Percentiles rank a stretch among this genome's conserved stretches.
phyloP scores from a whole-genome alignment of 2,329 filamentous ascomycete genomes.

The Onygenales sp. region DNA sequence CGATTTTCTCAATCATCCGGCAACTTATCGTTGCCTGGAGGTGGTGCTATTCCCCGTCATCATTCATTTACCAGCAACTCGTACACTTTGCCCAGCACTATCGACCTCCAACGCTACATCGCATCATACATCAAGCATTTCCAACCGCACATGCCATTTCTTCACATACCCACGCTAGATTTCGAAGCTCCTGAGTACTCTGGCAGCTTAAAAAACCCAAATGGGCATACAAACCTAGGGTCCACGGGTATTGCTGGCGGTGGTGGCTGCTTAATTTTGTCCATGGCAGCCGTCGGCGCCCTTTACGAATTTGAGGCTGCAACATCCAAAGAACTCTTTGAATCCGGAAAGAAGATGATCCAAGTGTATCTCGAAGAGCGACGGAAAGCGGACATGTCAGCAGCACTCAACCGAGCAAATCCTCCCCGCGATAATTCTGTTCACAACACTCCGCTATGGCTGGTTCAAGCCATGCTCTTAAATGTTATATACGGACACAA shows the following conservation, averaged over 20 bases:
- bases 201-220: slow-evolving; percentile 50
- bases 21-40: slow-evolving; percentile 39
- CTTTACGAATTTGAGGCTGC: slow-evolving; percentile 78
- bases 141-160: slow-evolving; percentile 88
- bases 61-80: slow-evolving; percentile 8
- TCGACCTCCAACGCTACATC: slow-evolving; percentile 83
- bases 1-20: slow-evolving; percentile 52
- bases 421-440: slow-evolving; percentile 51
- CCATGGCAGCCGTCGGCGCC: slow-evolving; percentile 78
- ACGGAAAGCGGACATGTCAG: slow-evolving; percentile 70
- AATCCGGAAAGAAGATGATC: slow-evolving; percentile 92
- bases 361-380: slow-evolving; percentile 85
- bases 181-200: slow-evolving; percentile 70
- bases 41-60: slow-evolving; percentile 26
- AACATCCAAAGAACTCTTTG: slow-evolving; percentile 76
- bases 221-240: slow-evolving; percentile 41
- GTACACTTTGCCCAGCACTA: slow-evolving; percentile 62
- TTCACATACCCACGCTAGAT: slow-evolving; percentile 82
- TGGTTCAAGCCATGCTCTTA: slow-evolving; percentile 92
- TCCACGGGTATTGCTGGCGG: slow-evolving; percentile 57
- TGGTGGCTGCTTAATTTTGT: slow-evolving; percentile 75
- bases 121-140: slow-evolving; percentile 85
- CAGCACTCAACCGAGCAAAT: slow-evolving; percentile 43
- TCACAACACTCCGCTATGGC: slow-evolving; percentile 77
- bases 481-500: slow-evolving; percentile 96